Evolutionary conservation across 2,329 filamentous ascomycete species (phyloP), one percentile per base, ranked within the genome.

Genomic region (Fonsecaea erecta): DNA sequence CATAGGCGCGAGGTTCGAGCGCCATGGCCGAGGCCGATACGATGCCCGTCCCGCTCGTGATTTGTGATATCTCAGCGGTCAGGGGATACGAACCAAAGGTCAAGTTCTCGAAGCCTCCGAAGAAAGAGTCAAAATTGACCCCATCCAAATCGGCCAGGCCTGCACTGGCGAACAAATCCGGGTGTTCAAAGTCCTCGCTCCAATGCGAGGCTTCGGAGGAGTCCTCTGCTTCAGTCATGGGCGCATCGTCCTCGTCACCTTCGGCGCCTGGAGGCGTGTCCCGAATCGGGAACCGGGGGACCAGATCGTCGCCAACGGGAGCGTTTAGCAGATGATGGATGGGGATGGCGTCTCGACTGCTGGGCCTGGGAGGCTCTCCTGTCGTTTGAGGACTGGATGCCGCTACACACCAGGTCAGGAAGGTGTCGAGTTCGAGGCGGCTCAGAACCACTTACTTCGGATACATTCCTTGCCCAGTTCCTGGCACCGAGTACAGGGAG

Each of bases 391-490:
- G 61, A 61, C 53, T 64, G 24, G 67, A 56, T 18, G 59, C 64
- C 64, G 52, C 37, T 18, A 21, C 46, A 12, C 26, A 46, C 32
- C 16, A 11, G 1, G n/a, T 52, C 16, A 58, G 37, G 14, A 48
- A 26, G 26, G 30, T 55, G 24, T 58, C 4, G 51, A 61, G 16
- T 8, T 28, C 6, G 53, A 62, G 35, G 65, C 60, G 55, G 63
- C 59, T 11, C 58, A 21, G n/a, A n/a, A 51, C 66, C 16, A 66
- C 67, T 55, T 34, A 70, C 68, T 60, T 66, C 68, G 52, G 37
- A 70, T 53, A 32, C 68, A 70, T 12, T 68, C 68, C 65, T 70
- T 70, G 7, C 68, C 68, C 2, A 70, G 37, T 52, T 70, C 68
- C 53, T 68, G 65, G 55, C 68, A 70, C 24, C 68, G 65, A 30